A percentile compares a stretch with the other conserved stretches of the same genome.
phyloP scores from a whole-genome alignment of 1,284 basidiomycete genomes.

The Ceratobasidium papillatum region DNA sequence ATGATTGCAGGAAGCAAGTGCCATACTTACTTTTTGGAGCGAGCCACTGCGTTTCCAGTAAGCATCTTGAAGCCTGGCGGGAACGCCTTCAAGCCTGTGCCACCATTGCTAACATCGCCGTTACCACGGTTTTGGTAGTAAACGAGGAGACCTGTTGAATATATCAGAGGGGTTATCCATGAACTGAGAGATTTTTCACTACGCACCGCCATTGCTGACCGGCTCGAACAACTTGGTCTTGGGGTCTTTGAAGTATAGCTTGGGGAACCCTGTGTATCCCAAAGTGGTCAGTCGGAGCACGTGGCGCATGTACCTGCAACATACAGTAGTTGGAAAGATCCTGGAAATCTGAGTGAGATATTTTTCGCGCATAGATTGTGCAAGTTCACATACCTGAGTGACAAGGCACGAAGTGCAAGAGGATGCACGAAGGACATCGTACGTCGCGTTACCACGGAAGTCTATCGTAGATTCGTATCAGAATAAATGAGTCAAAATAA shows the following conservation, averaged over 20 bases:
- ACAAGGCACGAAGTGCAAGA: constrained; percentile 54
- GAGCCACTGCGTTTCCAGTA: constrained; percentile 52
- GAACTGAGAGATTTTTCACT: neutral
- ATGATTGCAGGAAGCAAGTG: neutral
- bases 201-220: constrained; percentile 37
- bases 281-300: neutral
- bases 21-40: constrained; percentile 23
- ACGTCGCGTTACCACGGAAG: constrained; percentile 53
- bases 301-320: neutral
- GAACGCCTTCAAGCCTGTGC: constrained; percentile 51
- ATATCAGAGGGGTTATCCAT: too few species aligned
- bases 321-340: constrained; percentile 54
- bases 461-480: constrained; percentile 42
- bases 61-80: constrained; percentile 57
- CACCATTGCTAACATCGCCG: constrained; percentile 9
- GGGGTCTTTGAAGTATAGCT: constrained; percentile 53
- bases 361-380: neutral
- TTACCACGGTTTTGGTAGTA: constrained; percentile 41
- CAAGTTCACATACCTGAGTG: constrained; percentile 10
- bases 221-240: constrained; percentile 52
- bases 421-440: constrained; percentile 53
- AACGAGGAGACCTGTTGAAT: constrained; percentile 4
- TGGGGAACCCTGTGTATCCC: constrained; percentile 12
- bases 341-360: constrained; percentile 47
- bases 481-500: neutral